Base-by-base conservation (phyloP, 164 flowering plant species). In the Nymphaea thermarum region DNA sequence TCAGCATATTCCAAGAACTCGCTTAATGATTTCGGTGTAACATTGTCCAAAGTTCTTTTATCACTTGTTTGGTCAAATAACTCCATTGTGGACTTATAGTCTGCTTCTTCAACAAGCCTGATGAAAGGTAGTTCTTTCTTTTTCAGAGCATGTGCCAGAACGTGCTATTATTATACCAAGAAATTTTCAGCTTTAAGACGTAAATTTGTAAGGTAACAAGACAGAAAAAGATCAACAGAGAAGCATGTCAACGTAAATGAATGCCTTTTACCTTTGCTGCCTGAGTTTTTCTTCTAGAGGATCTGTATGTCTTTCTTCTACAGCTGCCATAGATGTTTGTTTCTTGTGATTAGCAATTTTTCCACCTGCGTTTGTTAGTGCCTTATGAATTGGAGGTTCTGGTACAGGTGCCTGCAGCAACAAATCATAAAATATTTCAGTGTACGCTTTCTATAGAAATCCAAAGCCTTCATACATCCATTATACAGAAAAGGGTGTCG, bases 51-150 rank as follows among this genome's bases (percentile, higher is more conserved):
- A 4, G 83, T 69, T 76, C 90, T 93, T 42, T 81, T 91, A 70
- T 89, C 93, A 63, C 78, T 83, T 68, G 42, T 83, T 78, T 79
- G 82, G 3, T 65, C 86, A 83, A 94, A 94, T 59, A 94, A 75
- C 75, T 91, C 98, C 8, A 85, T 69, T 6, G 98, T 94, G 70
- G 91, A 77, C 72, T 74, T 82, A 70, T 75, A 94, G 77, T 94
- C 96, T 45, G 93, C 90, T 85, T 94, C 98, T 81, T 94, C 98
- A 57, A 91, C 87, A 43, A 94, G 87, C 82, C 98, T 91, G 83
- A 45, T 4, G 75, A 5, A n/a, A 57, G 73, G 51, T 64, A 36
- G 12, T 47, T 6, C 11, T 47, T 12, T 47, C 55, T 25, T 47
- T 47, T 47, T 47, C 7, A 47, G 11, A 47, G 55, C 12, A 47